These are phyloP conservation scores for Primulina eburnea DNA, from an alignment of 257 asterid genomes.

Conservation along the genomic window DNA sequence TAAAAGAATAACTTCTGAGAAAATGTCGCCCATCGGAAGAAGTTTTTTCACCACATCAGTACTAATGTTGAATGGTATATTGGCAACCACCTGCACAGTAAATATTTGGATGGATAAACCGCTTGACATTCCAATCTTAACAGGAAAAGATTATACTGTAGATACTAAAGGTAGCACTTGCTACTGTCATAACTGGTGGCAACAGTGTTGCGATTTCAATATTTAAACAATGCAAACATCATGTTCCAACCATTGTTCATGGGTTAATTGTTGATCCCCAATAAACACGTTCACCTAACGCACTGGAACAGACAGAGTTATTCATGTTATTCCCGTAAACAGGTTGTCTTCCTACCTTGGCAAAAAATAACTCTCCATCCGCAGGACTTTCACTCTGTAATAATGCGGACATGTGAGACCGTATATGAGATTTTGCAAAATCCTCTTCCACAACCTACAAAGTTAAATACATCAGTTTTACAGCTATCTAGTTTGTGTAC, in stretches of 20 bases:
- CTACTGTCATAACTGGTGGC: too few species aligned
- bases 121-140: neutral
- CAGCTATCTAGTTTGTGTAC: neutral
- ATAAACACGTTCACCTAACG: conserved; percentile 9
- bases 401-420: conserved; percentile 66
- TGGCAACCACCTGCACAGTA: conserved; percentile 76
- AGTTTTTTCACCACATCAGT: conserved; percentile 84
- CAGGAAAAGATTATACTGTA: neutral
- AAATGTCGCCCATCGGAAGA: conserved; percentile 98
- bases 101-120: neutral
- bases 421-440: conserved; percentile 71
- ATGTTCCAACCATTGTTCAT: neutral
- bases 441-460: conserved; percentile 83
- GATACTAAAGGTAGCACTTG: neutral
- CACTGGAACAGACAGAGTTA: neutral
- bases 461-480: conserved; percentile 8
- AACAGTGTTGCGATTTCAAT: neutral
- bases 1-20: conserved; percentile 79
- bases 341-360: conserved; percentile 51
- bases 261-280: neutral
- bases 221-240: too few species aligned
- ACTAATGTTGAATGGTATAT: conserved; percentile 92
- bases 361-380: conserved; percentile 35
- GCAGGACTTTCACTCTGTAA: conserved; percentile 32
- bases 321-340: neutral